Conservation (phyloP, 2,329 filamentous ascomycete genomes). For the Apiospora rasikravindrae region DNA sequence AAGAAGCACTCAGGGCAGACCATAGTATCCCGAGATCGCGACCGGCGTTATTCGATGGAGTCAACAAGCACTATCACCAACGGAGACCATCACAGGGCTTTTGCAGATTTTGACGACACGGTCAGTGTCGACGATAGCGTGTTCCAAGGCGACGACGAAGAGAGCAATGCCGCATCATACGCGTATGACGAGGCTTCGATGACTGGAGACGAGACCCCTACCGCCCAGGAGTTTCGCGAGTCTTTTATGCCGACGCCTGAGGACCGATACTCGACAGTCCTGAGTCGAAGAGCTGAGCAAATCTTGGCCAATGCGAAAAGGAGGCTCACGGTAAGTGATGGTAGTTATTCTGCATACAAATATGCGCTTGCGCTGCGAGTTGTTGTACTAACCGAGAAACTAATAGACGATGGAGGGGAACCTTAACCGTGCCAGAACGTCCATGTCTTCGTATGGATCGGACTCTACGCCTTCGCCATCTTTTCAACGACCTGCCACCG, state of each 20-base stretch:
- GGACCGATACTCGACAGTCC: conserved; percentile 72
- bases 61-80: conserved; percentile 66
- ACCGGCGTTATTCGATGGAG: conserved; percentile 61
- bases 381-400: conserved; percentile 30
- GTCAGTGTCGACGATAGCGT: conserved; percentile 68
- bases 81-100: conserved; percentile 52
- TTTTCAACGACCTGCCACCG: conserved; percentile 47
- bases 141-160: conserved; percentile 71
- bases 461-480: conserved; percentile 60
- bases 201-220: conserved; percentile 36
- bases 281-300: conserved; percentile 84
- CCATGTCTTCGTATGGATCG: conserved; percentile 49
- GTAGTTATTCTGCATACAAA: not conserved
- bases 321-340: conserved; percentile 74
- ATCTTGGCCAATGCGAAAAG: conserved; percentile 94
- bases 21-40: conserved; percentile 41
- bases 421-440: conserved; percentile 76
- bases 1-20: conserved; percentile 45
- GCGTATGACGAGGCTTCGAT: conserved; percentile 49
- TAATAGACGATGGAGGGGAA: conserved; percentile 91
- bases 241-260: conserved; percentile 48
- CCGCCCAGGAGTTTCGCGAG: conserved; percentile 33
- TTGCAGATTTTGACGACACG: conserved; percentile 66
- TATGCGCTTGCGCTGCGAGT: not conserved
- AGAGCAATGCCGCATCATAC: conserved; percentile 65